Evolutionary conservation across 176 grass and related monocot genomes (phyloP), one percentile per base, ranked within the genome.

Genomic region (Avena atlantica): DNA sequence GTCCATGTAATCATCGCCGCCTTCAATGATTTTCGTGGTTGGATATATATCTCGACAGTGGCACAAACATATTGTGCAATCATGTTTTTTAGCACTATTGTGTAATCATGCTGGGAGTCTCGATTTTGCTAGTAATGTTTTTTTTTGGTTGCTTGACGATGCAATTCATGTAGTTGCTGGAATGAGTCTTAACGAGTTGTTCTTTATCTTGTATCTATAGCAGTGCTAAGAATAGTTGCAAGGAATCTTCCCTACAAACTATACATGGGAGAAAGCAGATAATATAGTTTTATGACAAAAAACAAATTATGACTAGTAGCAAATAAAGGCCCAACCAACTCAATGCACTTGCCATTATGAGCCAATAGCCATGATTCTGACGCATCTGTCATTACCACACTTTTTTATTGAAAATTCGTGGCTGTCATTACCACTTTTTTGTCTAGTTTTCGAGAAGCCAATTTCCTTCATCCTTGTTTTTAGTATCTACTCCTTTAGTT

Each of bases 241-340:
- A 67, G 25, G 57, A 75, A 66, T 75, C 52, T 74, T 63, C 21
- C 21, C 60, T 25, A 34, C 21, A 63, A 66, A 76, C 47, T 37
- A 58, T 67, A 29, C 31, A 23, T 56, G 4, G 56, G 20, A 29
- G 57, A 74, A 19, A 60, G 7, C 16, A 27, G 19, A 20, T 52
- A 75, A 65, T 62, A 25, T 37, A 53, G 31, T 29, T 15, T 66
- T 14, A 29, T 66, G 25, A 31, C 63, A 3, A 13, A 66, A 66
- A 15, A 66, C 12, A 66, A 66, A 66, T 65, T 24, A 6, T 31
- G 63, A 66, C 11, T 34, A 34, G 31, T 31, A 66, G 12, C 11
- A 31, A 66, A 29, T 3, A 66, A 15, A 66, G 12, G 23, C 9
- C 9, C 21, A 25, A 24, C 9, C 60, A 11, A 62, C 60, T 62